These are phyloP conservation scores for Prinsepia uniflora DNA, from an alignment of 306 rosid species.

Conservation along the genomic window DNA sequence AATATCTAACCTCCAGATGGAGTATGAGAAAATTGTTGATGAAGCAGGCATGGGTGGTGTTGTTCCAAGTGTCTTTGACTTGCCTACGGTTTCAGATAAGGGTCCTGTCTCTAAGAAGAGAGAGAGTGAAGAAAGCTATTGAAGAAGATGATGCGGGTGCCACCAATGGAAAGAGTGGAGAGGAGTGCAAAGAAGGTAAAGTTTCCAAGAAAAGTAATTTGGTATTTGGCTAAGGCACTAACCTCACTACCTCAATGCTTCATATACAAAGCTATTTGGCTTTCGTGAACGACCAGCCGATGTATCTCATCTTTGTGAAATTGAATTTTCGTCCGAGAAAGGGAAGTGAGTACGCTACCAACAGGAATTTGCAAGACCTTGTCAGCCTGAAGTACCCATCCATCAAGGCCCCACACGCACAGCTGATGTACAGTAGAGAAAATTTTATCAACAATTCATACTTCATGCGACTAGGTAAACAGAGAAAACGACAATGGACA, in stretches of 20 bases:
- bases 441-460: neutral
- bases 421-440: constrained; percentile 22
- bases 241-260: constrained; percentile 25
- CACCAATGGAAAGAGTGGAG: constrained; percentile 48
- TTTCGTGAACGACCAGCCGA: constrained; percentile 26
- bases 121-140: constrained; percentile 55
- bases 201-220: constrained; percentile 77
- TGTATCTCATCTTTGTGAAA: constrained; percentile 27
- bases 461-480: neutral
- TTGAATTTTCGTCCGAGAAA: constrained; percentile 28
- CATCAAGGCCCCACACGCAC: constrained; percentile 22
- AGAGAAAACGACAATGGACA: neutral
- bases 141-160: constrained; percentile 43
- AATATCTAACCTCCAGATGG: constrained; percentile 76
- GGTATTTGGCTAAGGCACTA: too few species aligned
- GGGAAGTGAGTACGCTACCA: neutral
- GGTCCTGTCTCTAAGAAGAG: constrained; percentile 62
- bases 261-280: constrained; percentile 36
- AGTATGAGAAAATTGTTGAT: constrained; percentile 80
- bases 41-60: constrained; percentile 60
- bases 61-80: constrained; percentile 38
- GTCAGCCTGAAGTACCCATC: constrained; percentile 22
- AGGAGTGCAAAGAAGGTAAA: constrained; percentile 75
- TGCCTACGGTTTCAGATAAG: constrained; percentile 23
- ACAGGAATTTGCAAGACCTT: constrained; percentile 20